phyloP scores from a whole-genome alignment of 805 yeast species.

The Saturnispora zaruensis region DNA sequence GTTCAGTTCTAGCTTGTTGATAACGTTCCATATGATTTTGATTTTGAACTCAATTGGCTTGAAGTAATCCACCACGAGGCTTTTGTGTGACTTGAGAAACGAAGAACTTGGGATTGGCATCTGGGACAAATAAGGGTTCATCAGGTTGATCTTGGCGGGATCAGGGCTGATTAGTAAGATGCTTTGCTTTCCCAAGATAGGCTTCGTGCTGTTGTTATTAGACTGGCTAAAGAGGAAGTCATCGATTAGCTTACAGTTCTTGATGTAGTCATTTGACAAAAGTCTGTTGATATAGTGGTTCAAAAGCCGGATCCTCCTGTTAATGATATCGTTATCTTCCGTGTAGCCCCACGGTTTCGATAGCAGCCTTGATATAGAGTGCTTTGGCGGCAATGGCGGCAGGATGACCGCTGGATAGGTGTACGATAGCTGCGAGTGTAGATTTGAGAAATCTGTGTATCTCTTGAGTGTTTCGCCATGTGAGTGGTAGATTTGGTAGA shows the following conservation, averaged over 20 bases:
- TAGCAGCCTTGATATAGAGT: conserved; percentile 36
- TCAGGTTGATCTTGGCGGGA: conserved; percentile 36
- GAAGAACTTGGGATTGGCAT: conserved; percentile 35
- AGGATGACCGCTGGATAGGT: conserved; percentile 80
- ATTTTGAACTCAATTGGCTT: conserved; percentile 22
- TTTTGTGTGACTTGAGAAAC: conserved; percentile 21
- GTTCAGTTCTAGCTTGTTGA: conserved; percentile 29
- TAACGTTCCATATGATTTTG: conserved; percentile 11
- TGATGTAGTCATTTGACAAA: conserved; percentile 28
- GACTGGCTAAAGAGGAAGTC: conserved; percentile 31
- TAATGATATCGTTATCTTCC: conserved; percentile 30
- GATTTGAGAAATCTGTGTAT: conserved; percentile 84
- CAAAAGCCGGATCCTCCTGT: conserved; percentile 40
- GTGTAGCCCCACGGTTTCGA: conserved; percentile 28
- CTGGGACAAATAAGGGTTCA: conserved; percentile 41
- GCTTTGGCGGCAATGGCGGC: conserved; percentile 94
- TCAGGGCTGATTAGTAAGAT: conserved; percentile 40
- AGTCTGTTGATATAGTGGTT: conserved; percentile 36
- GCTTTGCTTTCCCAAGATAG: conserved; percentile 38
- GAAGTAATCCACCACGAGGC: conserved; percentile 20
- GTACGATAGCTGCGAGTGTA: conserved; percentile 59
- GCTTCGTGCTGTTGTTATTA: conserved; percentile 34
- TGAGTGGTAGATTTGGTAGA: conserved; percentile 22
- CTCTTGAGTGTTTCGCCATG: conserved; percentile 46
- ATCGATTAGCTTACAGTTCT: conserved; percentile 31